Conservation (phyloP, 441 rosid species). For the Macaranga tanarius region DNA sequence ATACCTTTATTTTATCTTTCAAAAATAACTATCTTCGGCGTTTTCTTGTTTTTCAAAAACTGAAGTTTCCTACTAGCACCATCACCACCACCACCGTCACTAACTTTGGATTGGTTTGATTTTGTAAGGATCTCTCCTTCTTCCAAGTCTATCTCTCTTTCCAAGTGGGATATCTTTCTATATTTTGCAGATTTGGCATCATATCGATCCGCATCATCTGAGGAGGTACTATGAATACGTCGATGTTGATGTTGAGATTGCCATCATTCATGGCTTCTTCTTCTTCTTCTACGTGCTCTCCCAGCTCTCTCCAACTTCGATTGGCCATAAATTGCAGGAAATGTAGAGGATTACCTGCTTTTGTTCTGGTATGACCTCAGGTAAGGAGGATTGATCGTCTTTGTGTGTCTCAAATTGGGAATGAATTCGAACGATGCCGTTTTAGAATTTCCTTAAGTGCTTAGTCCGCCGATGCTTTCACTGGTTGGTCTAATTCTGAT, state of each 20-base stretch:
- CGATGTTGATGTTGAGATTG: constrained; percentile 3
- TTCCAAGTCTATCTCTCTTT: too few species aligned
- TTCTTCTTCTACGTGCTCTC: constrained; percentile 39
- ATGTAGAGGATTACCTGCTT: constrained; percentile 21
- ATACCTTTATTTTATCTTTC: too few species aligned
- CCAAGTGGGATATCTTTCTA: too few species aligned
- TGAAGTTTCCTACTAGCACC: constrained; percentile 43
- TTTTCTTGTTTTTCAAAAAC: too few species aligned
- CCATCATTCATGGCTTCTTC: constrained; percentile 22
- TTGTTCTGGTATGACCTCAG: constrained; percentile 30
- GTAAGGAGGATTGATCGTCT: constrained; percentile 30
- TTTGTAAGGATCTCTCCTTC: constrained; percentile 52
- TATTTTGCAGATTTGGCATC: constrained; percentile 43
- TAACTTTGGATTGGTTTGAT: constrained; percentile 47
- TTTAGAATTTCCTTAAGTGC: constrained; percentile 33
- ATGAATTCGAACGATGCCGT: constrained; percentile 26
- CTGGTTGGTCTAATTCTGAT: constrained; percentile 71
- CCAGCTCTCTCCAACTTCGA: constrained; percentile 72
- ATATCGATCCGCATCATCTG: constrained; percentile 21
- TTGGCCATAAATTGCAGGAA: constrained; percentile 39
- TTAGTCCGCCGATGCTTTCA: constrained; percentile 36
- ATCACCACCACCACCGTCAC: constrained; percentile 34
- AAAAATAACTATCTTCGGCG: too few species aligned
- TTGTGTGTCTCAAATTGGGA: constrained; percentile 28
- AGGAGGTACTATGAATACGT: constrained; percentile 22